A percentile compares a stretch with the other conserved stretches of the same genome.
Evolutionary conservation across 192 early-diverging fungal species (phyloP).

Genomic region (Backusella morwellensis): DNA sequence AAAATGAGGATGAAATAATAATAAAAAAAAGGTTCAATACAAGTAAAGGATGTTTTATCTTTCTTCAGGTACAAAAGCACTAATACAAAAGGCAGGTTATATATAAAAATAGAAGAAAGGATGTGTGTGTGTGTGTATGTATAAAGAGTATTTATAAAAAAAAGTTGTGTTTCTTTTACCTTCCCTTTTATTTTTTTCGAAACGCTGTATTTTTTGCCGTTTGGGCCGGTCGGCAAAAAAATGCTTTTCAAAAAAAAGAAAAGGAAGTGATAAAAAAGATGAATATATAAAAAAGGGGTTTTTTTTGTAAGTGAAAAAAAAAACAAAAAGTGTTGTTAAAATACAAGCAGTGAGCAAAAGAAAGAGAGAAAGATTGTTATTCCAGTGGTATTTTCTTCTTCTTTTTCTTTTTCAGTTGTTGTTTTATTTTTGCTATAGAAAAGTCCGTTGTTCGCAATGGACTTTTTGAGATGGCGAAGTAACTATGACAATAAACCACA

Average conservation of each 20-base stretch:
- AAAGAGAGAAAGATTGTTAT: background rate
- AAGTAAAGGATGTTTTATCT: background rate
- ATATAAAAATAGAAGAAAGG: background rate
- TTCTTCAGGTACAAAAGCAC: background rate
- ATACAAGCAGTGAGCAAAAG: background rate
- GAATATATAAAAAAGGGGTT: background rate
- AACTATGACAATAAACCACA: slow-evolving; percentile 30
- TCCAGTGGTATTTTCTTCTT: background rate
- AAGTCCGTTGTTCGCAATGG: background rate
- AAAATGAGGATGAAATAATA: background rate
- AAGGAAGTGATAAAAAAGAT: background rate
- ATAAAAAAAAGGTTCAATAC: background rate
- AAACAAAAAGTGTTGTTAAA: background rate
- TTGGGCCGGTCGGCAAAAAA: background rate
- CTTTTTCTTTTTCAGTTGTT: slow-evolving; percentile 28
- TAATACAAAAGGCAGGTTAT: background rate
- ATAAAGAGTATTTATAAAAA: background rate
- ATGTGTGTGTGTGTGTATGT: background rate
- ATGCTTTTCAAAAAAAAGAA: background rate
- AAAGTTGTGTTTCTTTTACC: background rate
- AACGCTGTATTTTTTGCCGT: background rate
- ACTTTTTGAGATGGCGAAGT: slow-evolving; percentile 28
- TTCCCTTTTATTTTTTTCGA: background rate
- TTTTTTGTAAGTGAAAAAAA: background rate
- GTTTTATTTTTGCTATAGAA: slow-evolving; percentile 16